These are phyloP conservation scores for Metschnikowia borealis DNA, from an alignment of 805 yeast genomes.

Conservation along the genomic window DNA sequence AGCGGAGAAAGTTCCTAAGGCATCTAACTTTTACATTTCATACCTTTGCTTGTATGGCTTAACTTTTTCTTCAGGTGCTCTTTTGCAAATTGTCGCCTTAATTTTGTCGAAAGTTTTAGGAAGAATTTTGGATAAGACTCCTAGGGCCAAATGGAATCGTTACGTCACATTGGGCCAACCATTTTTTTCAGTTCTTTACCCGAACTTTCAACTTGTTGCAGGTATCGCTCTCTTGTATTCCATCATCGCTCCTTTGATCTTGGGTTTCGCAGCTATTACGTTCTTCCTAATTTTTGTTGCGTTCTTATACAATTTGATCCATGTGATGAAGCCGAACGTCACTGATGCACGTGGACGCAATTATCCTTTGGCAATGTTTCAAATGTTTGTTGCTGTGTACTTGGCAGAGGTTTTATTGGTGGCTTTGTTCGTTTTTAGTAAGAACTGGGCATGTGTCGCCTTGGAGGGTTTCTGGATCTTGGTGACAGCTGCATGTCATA, in stretches of 20 bases:
- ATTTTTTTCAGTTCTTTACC: conserved; percentile 80
- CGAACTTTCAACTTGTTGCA: conserved; percentile 68
- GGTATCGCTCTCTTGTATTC: conserved; percentile 74
- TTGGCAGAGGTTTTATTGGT: conserved; percentile 65
- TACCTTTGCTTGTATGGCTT: conserved; percentile 82
- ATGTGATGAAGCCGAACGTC: conserved; percentile 55
- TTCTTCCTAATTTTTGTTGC: conserved; percentile 57
- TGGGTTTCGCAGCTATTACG: conserved; percentile 63
- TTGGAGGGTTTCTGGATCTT: conserved; percentile 58
- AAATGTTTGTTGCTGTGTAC: conserved; percentile 67
- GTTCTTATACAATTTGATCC: conserved; percentile 56
- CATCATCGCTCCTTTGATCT: conserved; percentile 69
- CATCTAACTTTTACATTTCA: conserved; percentile 85
- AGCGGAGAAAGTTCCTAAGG: conserved; percentile 76
- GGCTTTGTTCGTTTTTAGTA: conserved; percentile 71
- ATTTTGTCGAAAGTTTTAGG: conserved; percentile 70
- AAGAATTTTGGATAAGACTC: conserved; percentile 73
- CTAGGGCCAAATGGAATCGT: conserved; percentile 88
- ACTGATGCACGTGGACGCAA: conserved; percentile 67
- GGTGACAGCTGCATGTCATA: conserved; percentile 56
- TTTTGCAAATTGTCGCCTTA: conserved; percentile 72
- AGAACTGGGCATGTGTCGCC: conserved; percentile 75
- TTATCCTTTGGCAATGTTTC: conserved; percentile 69
- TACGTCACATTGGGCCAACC: conserved; percentile 60
- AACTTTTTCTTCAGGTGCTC: conserved; percentile 66